Evolutionary conservation across 257 asterid genomes (phyloP).

Genomic region (Sherardia arvensis): DNA sequence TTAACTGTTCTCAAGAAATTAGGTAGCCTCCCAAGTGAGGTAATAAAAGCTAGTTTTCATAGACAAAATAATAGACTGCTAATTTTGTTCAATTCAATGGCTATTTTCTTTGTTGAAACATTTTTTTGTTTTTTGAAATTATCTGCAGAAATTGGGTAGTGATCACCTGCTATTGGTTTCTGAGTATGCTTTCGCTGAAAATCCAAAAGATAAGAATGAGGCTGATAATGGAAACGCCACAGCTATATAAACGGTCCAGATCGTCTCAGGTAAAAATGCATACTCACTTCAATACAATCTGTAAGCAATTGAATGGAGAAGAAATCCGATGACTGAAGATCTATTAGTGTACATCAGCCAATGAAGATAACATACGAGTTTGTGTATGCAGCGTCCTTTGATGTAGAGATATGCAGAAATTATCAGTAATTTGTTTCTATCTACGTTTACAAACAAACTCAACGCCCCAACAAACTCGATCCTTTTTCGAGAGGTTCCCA

Average conservation of each 20-base stretch:
- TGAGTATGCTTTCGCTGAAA: constrained; percentile 22
- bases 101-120: neutral
- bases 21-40: constrained; percentile 33
- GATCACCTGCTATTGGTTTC: constrained; percentile 36
- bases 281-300: neutral
- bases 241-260: neutral
- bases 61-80: neutral
- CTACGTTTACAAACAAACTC: neutral
- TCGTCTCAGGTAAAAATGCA: neutral
- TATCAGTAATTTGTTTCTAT: too few relatives aligned
- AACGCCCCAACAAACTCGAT: too few relatives aligned
- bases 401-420: too few relatives aligned
- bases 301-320: neutral
- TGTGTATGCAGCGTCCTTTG: neutral
- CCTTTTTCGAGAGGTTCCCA: neutral
- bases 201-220: constrained; percentile 7
- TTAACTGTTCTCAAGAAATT: constrained; percentile 19
- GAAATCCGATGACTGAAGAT: neutral
- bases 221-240: neutral
- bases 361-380: neutral
- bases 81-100: neutral
- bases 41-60: constrained; percentile 1
- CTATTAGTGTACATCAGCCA: neutral
- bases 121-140: neutral
- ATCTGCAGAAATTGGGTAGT: constrained; percentile 28